phyloP scores from a whole-genome alignment of 2,329 filamentous ascomycete species.

The Septoria petroselini region DNA sequence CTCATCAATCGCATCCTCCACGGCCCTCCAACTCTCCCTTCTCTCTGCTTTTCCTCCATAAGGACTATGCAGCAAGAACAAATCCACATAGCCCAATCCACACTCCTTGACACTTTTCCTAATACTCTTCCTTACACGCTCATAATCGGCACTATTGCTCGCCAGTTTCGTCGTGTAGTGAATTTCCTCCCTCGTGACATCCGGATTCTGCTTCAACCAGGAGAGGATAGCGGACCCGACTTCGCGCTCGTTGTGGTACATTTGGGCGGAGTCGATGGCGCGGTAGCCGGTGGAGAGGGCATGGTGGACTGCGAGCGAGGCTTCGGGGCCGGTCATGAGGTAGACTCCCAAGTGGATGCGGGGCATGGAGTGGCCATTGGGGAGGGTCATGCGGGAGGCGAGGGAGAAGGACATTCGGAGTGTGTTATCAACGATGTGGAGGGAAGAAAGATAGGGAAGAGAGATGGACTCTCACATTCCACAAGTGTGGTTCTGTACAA shows the following conservation, averaged over 20 bases:
- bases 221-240: slow-evolving; percentile 61
- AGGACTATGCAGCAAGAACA: slow-evolving; percentile 76
- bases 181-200: slow-evolving; percentile 63
- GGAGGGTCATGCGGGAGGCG: slow-evolving; percentile 50
- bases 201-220: slow-evolving; percentile 31
- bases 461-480: too few species aligned
- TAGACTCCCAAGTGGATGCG: slow-evolving; percentile 73
- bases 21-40: slow-evolving; percentile 69
- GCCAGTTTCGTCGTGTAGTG: slow-evolving; percentile 80
- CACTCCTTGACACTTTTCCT: slow-evolving; percentile 61
- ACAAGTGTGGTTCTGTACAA: too few species aligned
- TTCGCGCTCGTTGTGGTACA: slow-evolving; percentile 69
- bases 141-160: slow-evolving; percentile 64
- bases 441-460: background rate
- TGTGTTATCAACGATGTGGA: background rate
- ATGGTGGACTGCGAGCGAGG: slow-evolving; percentile 51
- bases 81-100: slow-evolving; percentile 70
- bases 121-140: slow-evolving; percentile 65
- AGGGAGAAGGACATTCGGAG: slow-evolving; percentile 38
- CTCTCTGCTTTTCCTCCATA: slow-evolving; percentile 69
- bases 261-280: slow-evolving; percentile 59
- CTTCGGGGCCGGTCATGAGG: slow-evolving; percentile 63
- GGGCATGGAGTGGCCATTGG: slow-evolving; percentile 66
- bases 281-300: slow-evolving; percentile 47
- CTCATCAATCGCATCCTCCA: slow-evolving; percentile 70